Evolutionary conservation across 495 filamentous ascomycete species (phyloP).

Genomic region (Annulohypoxylon moriforme): DNA sequence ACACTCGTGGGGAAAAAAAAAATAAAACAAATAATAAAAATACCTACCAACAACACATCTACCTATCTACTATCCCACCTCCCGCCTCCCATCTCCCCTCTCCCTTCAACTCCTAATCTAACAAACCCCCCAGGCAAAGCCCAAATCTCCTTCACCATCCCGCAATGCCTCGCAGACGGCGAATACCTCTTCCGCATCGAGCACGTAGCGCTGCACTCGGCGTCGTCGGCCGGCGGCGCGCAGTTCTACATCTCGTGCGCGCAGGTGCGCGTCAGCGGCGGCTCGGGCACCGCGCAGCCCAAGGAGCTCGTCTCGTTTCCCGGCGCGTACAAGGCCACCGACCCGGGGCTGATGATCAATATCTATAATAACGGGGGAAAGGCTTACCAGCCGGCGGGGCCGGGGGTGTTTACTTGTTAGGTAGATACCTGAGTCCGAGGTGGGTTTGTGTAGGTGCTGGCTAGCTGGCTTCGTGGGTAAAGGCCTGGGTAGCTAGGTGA

Average conservation of each 20-base stretch:
- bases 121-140: slow-evolving; percentile 42
- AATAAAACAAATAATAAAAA: too few relatives aligned
- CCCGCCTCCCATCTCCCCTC: neutral
- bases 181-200: slow-evolving; percentile 71
- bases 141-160: slow-evolving; percentile 59
- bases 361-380: slow-evolving; percentile 58
- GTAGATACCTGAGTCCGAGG: neutral
- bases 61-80: neutral
- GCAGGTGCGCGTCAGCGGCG: slow-evolving; percentile 57
- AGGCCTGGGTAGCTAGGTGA: neutral
- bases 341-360: slow-evolving; percentile 60
- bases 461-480: too few relatives aligned
- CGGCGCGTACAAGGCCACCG: slow-evolving; percentile 55
- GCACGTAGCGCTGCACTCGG: slow-evolving; percentile 65
- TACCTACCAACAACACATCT: neutral
- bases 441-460: neutral
- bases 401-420: slow-evolving; percentile 43
- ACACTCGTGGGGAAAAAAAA: too few relatives aligned
- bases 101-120: neutral
- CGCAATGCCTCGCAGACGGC: slow-evolving; percentile 61
- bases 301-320: slow-evolving; percentile 55
- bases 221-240: slow-evolving; percentile 56
- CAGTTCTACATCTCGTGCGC: slow-evolving; percentile 67
- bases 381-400: slow-evolving; percentile 46
- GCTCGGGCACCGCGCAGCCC: slow-evolving; percentile 46